Evolutionary conservation across 805 yeast species (phyloP).

Genomic region (Kodamaea hsintzibuensis): DNA sequence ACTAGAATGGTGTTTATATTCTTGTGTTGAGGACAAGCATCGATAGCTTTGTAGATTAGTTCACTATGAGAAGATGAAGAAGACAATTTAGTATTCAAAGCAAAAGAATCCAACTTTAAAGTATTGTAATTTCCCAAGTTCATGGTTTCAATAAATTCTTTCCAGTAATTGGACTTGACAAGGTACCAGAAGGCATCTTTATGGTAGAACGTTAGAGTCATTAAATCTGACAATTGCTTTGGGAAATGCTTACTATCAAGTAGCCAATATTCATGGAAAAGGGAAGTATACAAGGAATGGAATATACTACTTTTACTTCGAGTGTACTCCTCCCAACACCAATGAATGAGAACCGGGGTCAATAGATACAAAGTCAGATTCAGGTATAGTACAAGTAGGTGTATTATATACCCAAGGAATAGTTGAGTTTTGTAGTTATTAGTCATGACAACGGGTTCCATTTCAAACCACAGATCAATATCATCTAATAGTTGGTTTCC

Average conservation of each 20-base stretch:
- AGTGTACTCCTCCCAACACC: constrained; percentile 19
- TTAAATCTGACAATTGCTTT: constrained; percentile 4
- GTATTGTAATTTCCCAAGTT: constrained; percentile 19
- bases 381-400: constrained; percentile 38
- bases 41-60: constrained; percentile 14
- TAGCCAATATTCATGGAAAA: constrained; percentile 29
- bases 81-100: constrained; percentile 17
- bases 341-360: constrained; percentile 37
- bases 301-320: neutral
- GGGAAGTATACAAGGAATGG: constrained; percentile 13
- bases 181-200: constrained; percentile 27
- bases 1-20: constrained; percentile 22
- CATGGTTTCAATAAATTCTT: constrained; percentile 17
- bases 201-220: neutral
- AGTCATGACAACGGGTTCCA: constrained; percentile 31
- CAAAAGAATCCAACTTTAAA: constrained; percentile 25
- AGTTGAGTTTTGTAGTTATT: constrained; percentile 23
- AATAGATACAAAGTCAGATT: constrained; percentile 28
- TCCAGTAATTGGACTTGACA: constrained; percentile 32
- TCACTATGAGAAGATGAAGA: constrained; percentile 13
- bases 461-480: constrained; percentile 37
- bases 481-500: constrained; percentile 30
- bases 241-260: constrained; percentile 8
- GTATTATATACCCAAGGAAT: constrained; percentile 35
- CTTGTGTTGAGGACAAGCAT: constrained; percentile 19